A percentile compares a stretch with the other conserved stretches of the same genome.
Evolutionary conservation across 2,329 filamentous ascomycete species (phyloP).

Genomic region (Penicillium crustosum): DNA sequence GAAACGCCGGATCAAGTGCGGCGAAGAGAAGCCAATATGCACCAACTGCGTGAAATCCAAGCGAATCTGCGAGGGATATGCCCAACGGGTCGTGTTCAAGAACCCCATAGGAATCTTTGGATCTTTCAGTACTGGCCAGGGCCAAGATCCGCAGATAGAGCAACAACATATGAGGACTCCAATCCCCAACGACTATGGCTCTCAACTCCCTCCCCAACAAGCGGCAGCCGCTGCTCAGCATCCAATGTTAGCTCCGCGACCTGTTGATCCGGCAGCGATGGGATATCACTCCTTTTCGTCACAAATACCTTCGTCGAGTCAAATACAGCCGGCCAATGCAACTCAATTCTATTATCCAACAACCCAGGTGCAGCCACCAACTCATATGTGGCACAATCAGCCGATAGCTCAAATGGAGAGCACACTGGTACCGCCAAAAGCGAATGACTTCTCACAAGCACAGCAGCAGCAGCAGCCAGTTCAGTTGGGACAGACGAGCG

Average conservation of each 20-base stretch:
- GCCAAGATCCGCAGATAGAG: conserved; percentile 24
- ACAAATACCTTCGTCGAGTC: background rate
- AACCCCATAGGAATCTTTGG: conserved; percentile 39
- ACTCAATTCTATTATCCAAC: conserved; percentile 22
- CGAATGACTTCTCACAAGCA: conserved; percentile 1
- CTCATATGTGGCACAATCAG: conserved; percentile 13
- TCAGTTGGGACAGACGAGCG: background rate
- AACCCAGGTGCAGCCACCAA: conserved; percentile 9
- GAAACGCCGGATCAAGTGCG: conserved; percentile 94
- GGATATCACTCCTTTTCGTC: conserved; percentile 15
- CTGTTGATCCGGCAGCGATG: conserved; percentile 17
- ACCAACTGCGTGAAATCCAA: conserved; percentile 50
- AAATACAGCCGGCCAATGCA: conserved; percentile 4
- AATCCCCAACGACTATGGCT: conserved; percentile 22
- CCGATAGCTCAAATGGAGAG: background rate
- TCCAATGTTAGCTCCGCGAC: conserved; percentile 37
- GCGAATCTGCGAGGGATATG: conserved; percentile 47
- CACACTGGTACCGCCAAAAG: background rate
- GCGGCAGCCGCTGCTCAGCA: conserved; percentile 33
- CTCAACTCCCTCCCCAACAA: conserved; percentile 26
- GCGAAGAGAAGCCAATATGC: conserved; percentile 65
- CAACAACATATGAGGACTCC: conserved; percentile 20
- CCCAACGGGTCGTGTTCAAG: conserved; percentile 44
- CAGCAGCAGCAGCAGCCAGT: background rate
- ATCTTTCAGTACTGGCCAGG: conserved; percentile 19